Base-by-base conservation (phyloP, 371 early-diverging fungal genomes). In the Rhizopus arrhizus region DNA sequence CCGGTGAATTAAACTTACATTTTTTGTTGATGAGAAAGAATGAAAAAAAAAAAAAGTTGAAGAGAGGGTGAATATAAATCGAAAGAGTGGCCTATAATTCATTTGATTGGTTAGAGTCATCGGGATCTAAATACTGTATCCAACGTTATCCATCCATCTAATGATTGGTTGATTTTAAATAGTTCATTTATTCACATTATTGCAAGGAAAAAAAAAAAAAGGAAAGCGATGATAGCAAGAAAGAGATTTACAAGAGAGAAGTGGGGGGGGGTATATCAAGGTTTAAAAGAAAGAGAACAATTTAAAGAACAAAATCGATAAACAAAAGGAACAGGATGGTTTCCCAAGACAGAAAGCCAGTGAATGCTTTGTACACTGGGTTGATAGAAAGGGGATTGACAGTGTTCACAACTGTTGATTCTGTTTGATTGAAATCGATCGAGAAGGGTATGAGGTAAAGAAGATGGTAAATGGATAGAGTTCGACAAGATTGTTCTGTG, bases 241-340 rank as follows among this genome's bases (percentile, higher is more conserved):
- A 22, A 22, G 11, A 38, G 8, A 5, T 38, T 11, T 13, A 38
- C 11, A 11, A 11, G 40, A 38, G 40, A 38, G 40, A 11, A 38
- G 5, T 2, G 13, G 0, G 5, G 2, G 40, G 2, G 40, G 40
- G 40, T 8, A 13, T 38, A 38, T 38, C 13, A 38, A 38, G 13
- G 13, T 38, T 8, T 38, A 38, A 38, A 38, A 38, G 8, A 11
- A 38, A 38, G 40, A 38, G 43, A 53, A 46, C 78, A 77, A 3
- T 47, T 32, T 2, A 58, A 47, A 8, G 78, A 78, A 41, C 78
- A 78, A 42, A 72, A 75, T 35, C 78, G 62, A 57, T 66, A 69
- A 15, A 62, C 16, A 5, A 73, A 48, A 36, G 78, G 75, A 11
- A 78, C 61, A 47, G 62, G 57, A 13, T 34, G 56, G 28, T 61